Conservation (phyloP, 805 yeast genomes). For the Saccharomyces kudriavzevii region DNA sequence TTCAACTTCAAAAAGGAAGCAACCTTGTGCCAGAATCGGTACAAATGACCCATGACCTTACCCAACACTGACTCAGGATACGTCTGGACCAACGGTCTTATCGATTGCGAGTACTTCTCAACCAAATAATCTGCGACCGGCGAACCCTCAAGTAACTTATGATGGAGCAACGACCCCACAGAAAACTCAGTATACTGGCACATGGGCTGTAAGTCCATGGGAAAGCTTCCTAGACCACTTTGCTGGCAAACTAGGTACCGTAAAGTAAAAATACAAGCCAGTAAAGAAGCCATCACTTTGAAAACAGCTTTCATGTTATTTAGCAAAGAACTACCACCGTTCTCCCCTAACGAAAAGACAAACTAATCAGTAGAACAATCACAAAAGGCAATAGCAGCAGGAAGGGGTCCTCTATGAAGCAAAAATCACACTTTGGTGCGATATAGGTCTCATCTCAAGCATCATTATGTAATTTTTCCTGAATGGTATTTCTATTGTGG, state of each 20-base stretch:
- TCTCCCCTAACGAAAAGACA: background rate
- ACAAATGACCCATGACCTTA: background rate
- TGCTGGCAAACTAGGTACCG: background rate
- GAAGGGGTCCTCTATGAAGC: background rate
- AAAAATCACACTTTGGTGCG: background rate
- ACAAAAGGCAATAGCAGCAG: background rate
- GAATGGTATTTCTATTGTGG: background rate
- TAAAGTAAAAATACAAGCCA: background rate
- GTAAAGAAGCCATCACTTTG: background rate
- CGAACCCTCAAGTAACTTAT: background rate
- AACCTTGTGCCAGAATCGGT: background rate
- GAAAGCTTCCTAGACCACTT: background rate
- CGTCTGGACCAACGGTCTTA: background rate
- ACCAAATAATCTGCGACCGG: background rate
- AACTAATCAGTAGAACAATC: background rate
- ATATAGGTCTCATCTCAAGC: background rate
- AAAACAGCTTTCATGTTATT: background rate
- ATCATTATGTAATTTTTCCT: background rate
- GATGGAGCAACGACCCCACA: background rate
- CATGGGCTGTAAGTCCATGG: background rate
- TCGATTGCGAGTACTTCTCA: background rate
- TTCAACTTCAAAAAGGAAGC: background rate
- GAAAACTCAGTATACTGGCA: background rate
- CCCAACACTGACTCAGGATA: background rate
- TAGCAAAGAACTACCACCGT: background rate